Evolutionary conservation across 306 rosid genomes (phyloP), one percentile per base, ranked within the genome.

Genomic region (Boehmeria nivea): DNA sequence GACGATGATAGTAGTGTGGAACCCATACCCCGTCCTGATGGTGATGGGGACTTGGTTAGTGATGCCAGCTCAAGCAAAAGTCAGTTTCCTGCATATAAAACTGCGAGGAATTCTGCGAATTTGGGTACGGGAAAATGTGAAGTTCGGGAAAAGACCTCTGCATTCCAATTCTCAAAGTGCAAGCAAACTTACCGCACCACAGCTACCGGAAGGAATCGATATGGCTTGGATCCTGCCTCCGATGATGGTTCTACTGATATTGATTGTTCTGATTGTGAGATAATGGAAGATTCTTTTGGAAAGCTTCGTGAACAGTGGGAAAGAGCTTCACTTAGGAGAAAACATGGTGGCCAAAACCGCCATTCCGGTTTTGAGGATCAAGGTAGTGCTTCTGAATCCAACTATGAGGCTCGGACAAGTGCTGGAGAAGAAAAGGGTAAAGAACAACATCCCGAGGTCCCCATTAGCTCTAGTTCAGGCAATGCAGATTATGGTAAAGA

Each of bases 251-350:
- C 85, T 20, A 72, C 82, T 28, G 89, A 77, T 39, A 73, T 78
- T 63, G 96, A 87, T 67, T 78, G 75, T 70, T 91, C 95, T 36
- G 99, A 93, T 54, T 81, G 86, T 46, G 96, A 87, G 76, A 37
- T 93, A 25, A 40, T 84, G 60, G 87, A 83, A 62, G 84, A 65
- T 58, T 70, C 80, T 34, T 40, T 28, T 45, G 72, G 59, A 22
- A 62, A 52, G 61, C 57, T 76, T 33, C 75, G 79, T 49, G 79
- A 91, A 63, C 84, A 67, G 50, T 91, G 99, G 99, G 76, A 81
- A 79, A 78, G 66, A 63, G 83, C 78, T 79, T 75, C 83, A 0
- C 33, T 57, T 34, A 83, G 71, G 82, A 80, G 74, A 77, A 91
- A 77, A 68, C 78, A 54, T 38, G 67, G 46, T 63, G 48, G 20